Evolutionary conservation across 2,329 filamentous ascomycete genomes (phyloP).

Genomic region (Diaporthe ampelina): DNA sequence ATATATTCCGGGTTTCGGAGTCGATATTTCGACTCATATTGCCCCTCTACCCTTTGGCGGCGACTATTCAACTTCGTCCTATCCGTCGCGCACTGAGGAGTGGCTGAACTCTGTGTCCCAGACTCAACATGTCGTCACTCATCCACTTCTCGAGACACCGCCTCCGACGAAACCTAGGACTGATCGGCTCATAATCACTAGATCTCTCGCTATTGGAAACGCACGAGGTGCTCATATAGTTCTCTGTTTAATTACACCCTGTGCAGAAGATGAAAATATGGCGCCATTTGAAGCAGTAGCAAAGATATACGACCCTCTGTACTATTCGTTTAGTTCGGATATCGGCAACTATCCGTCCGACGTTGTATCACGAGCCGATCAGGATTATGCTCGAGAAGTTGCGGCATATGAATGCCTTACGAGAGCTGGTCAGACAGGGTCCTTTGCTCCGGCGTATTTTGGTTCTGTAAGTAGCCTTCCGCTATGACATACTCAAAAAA

Average conservation of each 20-base stretch:
- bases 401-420: slow-evolving; percentile 25
- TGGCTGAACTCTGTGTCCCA: slow-evolving; percentile 17
- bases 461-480: slow-evolving; percentile 5
- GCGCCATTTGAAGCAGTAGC: slow-evolving; percentile 5
- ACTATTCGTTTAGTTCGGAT: background rate
- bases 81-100: slow-evolving; percentile 4
- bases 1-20: slow-evolving; percentile 5
- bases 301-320: slow-evolving; percentile 19
- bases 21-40: background rate
- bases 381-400: slow-evolving; percentile 9
- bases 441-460: slow-evolving; percentile 19
- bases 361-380: background rate
- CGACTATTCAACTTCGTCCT: slow-evolving; percentile 9
- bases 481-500: background rate
- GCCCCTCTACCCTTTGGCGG: slow-evolving; percentile 7
- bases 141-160: slow-evolving; percentile 10
- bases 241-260: slow-evolving; percentile 14
- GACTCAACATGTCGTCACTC: slow-evolving; percentile 12
- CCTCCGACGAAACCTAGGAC: background rate
- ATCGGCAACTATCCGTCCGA: background rate
- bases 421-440: slow-evolving; percentile 11
- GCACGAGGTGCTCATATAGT: slow-evolving; percentile 4
- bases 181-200: slow-evolving; percentile 12
- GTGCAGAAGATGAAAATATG: background rate
- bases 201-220: slow-evolving; percentile 20